Evolutionary conservation across 2,329 filamentous ascomycete species (phyloP).

Genomic region (Colletotrichum abscissum): DNA sequence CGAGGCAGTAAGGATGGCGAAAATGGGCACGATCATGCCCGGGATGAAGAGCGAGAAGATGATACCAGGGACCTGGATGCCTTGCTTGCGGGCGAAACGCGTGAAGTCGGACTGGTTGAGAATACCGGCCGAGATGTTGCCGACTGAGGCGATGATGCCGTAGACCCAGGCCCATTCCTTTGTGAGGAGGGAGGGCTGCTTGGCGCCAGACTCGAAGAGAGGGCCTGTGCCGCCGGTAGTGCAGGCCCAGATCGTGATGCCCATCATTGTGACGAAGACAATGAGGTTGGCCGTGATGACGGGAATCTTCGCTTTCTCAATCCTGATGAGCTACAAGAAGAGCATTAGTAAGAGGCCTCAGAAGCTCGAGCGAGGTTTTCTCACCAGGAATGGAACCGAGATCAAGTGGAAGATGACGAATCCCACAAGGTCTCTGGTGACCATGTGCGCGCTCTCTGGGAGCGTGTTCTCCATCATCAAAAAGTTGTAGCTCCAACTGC

Average conservation of each 20-base stretch:
- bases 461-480: slow-evolving; percentile 57
- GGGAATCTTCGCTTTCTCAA: slow-evolving; percentile 60
- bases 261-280: slow-evolving; percentile 57
- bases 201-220: slow-evolving; percentile 48
- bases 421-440: slow-evolving; percentile 57
- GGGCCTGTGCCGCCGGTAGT: slow-evolving; percentile 54
- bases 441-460: slow-evolving; percentile 49
- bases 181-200: slow-evolving; percentile 35
- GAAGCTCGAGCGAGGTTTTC: neutral
- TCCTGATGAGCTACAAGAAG: slow-evolving; percentile 49
- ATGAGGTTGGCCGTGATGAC: slow-evolving; percentile 56
- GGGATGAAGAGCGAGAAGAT: slow-evolving; percentile 42
- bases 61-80: slow-evolving; percentile 40
- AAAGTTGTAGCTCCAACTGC: slow-evolving; percentile 59
- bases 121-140: slow-evolving; percentile 42
- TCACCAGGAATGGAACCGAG: slow-evolving; percentile 57
- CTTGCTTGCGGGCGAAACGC: slow-evolving; percentile 39
- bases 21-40: slow-evolving; percentile 42
- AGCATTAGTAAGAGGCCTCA: neutral
- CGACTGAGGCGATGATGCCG: slow-evolving; percentile 44
- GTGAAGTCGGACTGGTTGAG: slow-evolving; percentile 45
- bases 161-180: slow-evolving; percentile 45
- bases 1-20: slow-evolving; percentile 41
- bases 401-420: slow-evolving; percentile 63
- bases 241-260: slow-evolving; percentile 61